phyloP scores from a whole-genome alignment of 1,284 basidiomycete species.

The Vanrija humicola region DNA sequence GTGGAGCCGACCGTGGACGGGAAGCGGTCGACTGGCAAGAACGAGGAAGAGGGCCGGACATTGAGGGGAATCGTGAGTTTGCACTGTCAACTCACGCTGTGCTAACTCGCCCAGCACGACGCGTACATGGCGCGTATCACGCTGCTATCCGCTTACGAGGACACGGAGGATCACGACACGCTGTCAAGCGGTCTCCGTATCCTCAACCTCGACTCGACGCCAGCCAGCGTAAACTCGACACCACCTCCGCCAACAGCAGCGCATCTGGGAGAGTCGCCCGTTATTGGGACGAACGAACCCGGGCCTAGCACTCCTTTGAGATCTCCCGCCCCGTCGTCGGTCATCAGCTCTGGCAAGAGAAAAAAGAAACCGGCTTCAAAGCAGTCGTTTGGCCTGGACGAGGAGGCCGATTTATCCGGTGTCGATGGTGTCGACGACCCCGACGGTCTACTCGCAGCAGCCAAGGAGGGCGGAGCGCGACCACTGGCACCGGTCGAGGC shows the following conservation, averaged over 20 bases:
- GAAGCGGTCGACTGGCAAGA: conserved; percentile 24
- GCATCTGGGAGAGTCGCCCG: conserved; percentile 6
- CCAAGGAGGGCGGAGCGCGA: no score
- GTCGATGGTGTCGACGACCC: conserved; percentile 23
- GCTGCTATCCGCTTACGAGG: conserved; percentile 36
- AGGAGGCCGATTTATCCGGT: conserved; percentile 27
- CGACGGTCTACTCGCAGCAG: not conserved
- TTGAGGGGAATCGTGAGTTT: conserved; percentile 47
- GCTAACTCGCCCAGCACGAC: conserved; percentile 36
- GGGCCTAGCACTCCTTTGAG: conserved; percentile 7
- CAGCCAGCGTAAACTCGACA: conserved; percentile 6
- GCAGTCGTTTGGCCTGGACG: conserved; percentile 28
- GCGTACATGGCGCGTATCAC: conserved; percentile 47
- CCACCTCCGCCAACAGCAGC: conserved; percentile 2
- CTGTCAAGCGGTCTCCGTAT: not conserved
- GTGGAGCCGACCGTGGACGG: conserved; percentile 20
- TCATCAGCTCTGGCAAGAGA: conserved; percentile 3
- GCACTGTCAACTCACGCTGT: no score
- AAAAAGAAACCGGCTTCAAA: not conserved
- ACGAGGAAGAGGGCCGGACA: conserved; percentile 47
- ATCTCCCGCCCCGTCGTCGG: conserved; percentile 4
- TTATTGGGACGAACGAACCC: conserved; percentile 3
- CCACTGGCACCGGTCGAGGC: not conserved
- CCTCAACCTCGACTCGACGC: not conserved
- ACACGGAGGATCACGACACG: conserved; percentile 4